A percentile compares a stretch with the other conserved stretches of the same genome.
Evolutionary conservation across 176 grass and related monocot species (phyloP).

Genomic region (Rhynchospora breviuscula): DNA sequence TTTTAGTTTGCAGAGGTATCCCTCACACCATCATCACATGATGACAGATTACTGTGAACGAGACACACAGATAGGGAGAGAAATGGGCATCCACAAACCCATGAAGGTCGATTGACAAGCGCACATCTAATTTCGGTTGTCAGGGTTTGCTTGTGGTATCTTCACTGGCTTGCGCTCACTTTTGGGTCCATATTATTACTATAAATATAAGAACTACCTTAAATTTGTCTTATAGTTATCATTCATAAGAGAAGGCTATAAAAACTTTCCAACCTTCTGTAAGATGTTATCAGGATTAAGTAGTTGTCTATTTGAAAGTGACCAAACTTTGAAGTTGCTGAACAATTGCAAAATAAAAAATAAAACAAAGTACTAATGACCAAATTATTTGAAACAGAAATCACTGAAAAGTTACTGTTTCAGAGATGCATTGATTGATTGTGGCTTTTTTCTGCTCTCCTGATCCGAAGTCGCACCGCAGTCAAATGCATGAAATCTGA

Average conservation of each 20-base stretch:
- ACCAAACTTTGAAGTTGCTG: not conserved
- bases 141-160: constrained; percentile 42
- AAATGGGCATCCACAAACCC: constrained; percentile 64
- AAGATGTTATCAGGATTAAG: not conserved
- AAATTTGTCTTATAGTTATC: not conserved
- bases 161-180: constrained; percentile 44
- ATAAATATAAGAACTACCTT: constrained; percentile 8
- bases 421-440: constrained; percentile 91
- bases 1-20: not conserved
- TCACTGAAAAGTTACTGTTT: constrained; percentile 38
- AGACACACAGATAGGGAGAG: not conserved
- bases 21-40: not conserved
- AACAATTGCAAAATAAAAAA: not conserved
- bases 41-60: not conserved
- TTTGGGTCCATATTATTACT: constrained; percentile 98
- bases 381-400: not conserved
- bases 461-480: constrained; percentile 66
- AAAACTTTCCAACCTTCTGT: not conserved
- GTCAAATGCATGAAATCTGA: constrained; percentile 88
- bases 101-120: constrained; percentile 66
- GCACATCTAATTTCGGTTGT: constrained; percentile 85
- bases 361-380: not conserved
- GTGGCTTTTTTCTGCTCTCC: constrained; percentile 52
- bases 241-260: too few species aligned
- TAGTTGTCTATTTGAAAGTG: not conserved